A percentile compares a stretch with the other conserved stretches of the same genome.
Conservation (phyloP, 2,329 filamentous ascomycete species). For the Cercospora brassicicola region DNA sequence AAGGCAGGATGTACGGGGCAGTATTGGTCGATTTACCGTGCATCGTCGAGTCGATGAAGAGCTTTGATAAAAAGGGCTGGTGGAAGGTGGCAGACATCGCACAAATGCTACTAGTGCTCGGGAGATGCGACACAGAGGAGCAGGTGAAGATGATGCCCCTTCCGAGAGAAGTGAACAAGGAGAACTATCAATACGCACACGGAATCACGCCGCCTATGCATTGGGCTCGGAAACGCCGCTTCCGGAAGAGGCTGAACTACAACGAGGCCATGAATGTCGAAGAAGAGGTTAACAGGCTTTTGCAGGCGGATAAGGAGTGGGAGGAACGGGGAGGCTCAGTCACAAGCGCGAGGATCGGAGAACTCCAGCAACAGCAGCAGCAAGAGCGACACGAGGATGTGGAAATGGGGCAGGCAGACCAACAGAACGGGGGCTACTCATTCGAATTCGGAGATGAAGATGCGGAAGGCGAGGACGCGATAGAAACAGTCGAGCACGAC, state of each 20-base stretch:
- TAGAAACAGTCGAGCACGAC: constrained; percentile 36
- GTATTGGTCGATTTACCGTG: constrained; percentile 81
- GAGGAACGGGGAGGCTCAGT: constrained; percentile 54
- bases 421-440: constrained; percentile 23
- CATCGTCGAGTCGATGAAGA: constrained; percentile 88
- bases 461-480: constrained; percentile 41
- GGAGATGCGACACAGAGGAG: constrained; percentile 60
- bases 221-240: constrained; percentile 77
- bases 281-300: constrained; percentile 70
- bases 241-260: constrained; percentile 78
- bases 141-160: constrained; percentile 57
- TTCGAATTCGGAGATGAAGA: constrained; percentile 48
- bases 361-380: constrained; percentile 15
- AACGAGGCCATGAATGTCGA: constrained; percentile 85
- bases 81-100: constrained; percentile 87
- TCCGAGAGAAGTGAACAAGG: constrained; percentile 68
- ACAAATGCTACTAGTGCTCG: constrained; percentile 82
- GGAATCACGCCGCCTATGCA: constrained; percentile 86
- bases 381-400: background rate
- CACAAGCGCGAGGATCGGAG: constrained; percentile 13
- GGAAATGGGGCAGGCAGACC: constrained; percentile 28
- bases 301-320: constrained; percentile 63
- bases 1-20: constrained; percentile 71
- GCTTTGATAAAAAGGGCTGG: constrained; percentile 83
- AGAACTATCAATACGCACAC: constrained; percentile 73